Conservation (phyloP, 2,329 filamentous ascomycete genomes). For the Epichloe aotearoae region DNA sequence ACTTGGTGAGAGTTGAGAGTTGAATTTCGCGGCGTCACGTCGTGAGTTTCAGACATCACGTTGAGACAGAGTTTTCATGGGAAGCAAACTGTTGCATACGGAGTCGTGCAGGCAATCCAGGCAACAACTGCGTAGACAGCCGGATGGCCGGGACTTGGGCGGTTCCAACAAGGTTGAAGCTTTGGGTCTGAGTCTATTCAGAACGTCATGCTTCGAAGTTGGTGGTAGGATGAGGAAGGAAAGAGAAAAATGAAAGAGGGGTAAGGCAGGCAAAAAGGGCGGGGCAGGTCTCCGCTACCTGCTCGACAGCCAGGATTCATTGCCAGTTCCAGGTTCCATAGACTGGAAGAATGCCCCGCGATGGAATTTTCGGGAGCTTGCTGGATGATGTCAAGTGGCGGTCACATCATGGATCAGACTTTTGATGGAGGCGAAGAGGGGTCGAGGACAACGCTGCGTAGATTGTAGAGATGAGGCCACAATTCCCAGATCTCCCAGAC, state of each 20-base stretch:
- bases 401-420: slow-evolving; percentile 4
- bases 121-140: neutral
- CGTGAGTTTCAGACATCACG: too few relatives aligned
- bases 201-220: neutral
- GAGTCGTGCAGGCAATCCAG: too few relatives aligned
- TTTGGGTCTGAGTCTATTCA: neutral
- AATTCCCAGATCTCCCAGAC: neutral
- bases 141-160: too few relatives aligned
- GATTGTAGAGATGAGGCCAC: too few relatives aligned
- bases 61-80: too few relatives aligned
- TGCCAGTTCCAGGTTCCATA: slow-evolving; percentile 6
- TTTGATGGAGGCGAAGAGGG: neutral
- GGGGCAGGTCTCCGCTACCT: slow-evolving; percentile 8
- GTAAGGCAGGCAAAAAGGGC: slow-evolving; percentile 1
- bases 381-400: slow-evolving; percentile 18
- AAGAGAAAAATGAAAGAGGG: slow-evolving; percentile 4
- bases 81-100: too few relatives aligned
- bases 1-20: neutral
- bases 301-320: neutral
- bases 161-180: too few relatives aligned
- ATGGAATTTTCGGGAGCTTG: slow-evolving; percentile 17
- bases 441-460: slow-evolving; percentile 1
- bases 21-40: neutral
- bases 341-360: slow-evolving; percentile 16
- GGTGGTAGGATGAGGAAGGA: neutral